These are phyloP conservation scores for Podospora tetraspora DNA, from an alignment of 495 filamentous ascomycete species.

Conservation along the genomic window DNA sequence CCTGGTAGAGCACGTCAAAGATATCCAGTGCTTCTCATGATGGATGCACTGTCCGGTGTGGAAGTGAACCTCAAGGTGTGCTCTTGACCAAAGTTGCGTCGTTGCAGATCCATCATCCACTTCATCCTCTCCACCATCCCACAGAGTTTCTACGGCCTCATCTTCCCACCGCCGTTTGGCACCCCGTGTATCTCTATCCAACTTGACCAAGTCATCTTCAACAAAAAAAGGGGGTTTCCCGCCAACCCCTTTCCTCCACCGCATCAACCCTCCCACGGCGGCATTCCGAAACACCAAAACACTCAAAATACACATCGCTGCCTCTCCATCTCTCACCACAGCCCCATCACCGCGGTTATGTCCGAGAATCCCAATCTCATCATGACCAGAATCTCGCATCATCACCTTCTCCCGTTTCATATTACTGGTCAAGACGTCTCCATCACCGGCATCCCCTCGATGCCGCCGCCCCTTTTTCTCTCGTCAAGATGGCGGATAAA, in stretches of 20 bases:
- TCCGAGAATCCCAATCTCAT: neutral
- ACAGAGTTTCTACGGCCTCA: too few relatives aligned
- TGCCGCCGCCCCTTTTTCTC: neutral
- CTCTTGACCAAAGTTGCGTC: neutral
- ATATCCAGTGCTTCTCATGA: too few relatives aligned
- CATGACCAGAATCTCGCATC: neutral
- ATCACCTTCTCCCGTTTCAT: neutral
- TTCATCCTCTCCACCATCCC: too few relatives aligned
- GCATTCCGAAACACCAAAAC: slow-evolving; percentile 3
- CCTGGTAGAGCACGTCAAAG: neutral
- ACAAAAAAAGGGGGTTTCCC: neutral
- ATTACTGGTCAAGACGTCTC: neutral
- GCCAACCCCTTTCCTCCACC: neutral
- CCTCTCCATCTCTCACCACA: neutral
- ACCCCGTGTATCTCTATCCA: too few relatives aligned
- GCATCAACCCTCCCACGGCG: neutral
- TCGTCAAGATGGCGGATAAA: neutral
- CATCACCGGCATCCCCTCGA: neutral
- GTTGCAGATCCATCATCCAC: neutral
- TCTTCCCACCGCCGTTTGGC: too few relatives aligned
- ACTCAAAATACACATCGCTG: neutral
- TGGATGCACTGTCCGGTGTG: too few relatives aligned
- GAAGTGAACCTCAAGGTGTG: neutral
- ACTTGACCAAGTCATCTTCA: neutral
- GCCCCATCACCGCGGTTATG: neutral